Evolutionary conservation across 2,329 filamentous ascomycete species (phyloP), one percentile per base, ranked within the genome.

Genomic region (Cytospora schulzeri): DNA sequence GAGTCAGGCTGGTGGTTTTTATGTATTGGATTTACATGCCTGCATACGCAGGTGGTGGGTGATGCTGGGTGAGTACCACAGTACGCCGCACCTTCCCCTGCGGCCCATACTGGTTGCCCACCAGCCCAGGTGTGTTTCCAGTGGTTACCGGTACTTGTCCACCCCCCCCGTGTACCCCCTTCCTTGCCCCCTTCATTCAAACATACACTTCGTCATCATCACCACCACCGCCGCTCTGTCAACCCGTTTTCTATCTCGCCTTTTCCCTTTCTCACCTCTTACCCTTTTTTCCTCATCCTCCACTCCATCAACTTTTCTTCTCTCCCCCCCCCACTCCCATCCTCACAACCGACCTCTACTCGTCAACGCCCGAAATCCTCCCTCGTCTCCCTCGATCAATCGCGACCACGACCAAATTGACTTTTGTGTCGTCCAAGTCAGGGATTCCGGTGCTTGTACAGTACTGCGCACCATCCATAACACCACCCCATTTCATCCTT

Each of bases 351-450:
- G 51, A 24, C 56, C 45, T 63, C 57, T 63, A 60, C 59, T 66
- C 65, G 64, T 64, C 55, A 60, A 48, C 48, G 35, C 60, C 28
- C 48, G 48, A 62, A 62, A 69, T 64, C 57, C 65, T 65, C 50
- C 58, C 56, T 35, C 65, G 28, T 57, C 53, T 29, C n/a, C 24
- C 31, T 48, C 63, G 52, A 66, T 33, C 57, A 55, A 26, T 33
- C 64, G 53, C 68, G 60, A 67, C 69, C 69, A 66, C 75, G 73
- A 70, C 74, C 74, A 77, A 75, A 77, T 77, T 77, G 70, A 72
- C 59, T 77, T 77, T 76, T 76, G 76, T 70, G 74, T 75, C 71
- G 75, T 73, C 72, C 70, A 68, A 65, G 68, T 68, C 67, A 69
- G 62, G 72, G 70, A 72, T 74, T 71, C 70, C 55, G 70, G 68